Base-by-base conservation (phyloP, 2,329 filamentous ascomycete species). In the Sarocladium oryzae region DNA sequence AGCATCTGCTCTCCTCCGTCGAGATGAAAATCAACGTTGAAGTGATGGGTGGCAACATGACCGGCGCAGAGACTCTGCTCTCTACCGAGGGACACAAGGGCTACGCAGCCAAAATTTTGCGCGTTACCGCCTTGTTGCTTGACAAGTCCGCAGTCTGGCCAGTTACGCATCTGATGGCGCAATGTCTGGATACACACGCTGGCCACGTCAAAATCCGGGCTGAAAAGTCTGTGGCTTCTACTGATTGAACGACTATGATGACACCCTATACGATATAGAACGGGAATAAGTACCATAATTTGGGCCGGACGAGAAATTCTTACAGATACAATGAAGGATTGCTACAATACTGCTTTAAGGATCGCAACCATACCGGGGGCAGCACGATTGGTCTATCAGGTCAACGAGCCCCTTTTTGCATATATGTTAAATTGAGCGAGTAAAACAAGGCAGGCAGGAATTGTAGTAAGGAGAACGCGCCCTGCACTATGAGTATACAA, bases 121-220 rank as follows among this genome's bases (percentile, higher is more conserved):
- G 88, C 61, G 79, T 93, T 51, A 93, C 88, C 56, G 88, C 90
- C 45, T 86, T 89, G 69, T 87, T 95, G 78, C 77, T 97, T 56
- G 87, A 91, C 58, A 89, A 89, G 69, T 87, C 89, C 56, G 86
- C 88, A 57, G 89, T 96, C 24, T 99, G 93, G 92, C 91, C 91
- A 66, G 76, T 80, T 13, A 77, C 76, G 30, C 75, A 74, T 49
- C 63, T 81, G 24, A 81, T 80, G 69, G 73, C 76, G 1, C 71
- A 71, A 49, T 81, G 77, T 55, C 69, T 82, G 16, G 77, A 81
- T 55, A 72, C 70, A 18, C 78, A 82, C 50, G 76, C 78, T 1
- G 72, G 68, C 52, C 71, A 76, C 53, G 75, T 77, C 68, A 71
- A 73, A 43, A 67, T 65, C 2, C 69, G 78, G 43, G 77, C 77